Base-by-base conservation (phyloP, 352 stramenopile species). In the Phytopythium montanum region DNA sequence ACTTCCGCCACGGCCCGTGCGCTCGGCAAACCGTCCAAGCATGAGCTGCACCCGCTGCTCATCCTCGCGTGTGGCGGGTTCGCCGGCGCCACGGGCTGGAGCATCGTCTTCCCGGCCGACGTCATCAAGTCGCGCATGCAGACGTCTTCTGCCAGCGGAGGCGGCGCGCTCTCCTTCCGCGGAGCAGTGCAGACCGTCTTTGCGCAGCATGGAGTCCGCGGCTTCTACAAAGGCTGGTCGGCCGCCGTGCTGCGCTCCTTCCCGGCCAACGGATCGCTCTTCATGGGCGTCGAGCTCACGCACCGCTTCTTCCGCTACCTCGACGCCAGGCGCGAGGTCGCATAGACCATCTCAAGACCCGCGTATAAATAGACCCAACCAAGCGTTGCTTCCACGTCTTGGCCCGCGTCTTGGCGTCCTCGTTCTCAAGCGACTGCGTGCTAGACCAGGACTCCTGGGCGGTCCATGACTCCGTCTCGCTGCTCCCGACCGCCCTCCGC, bases 261-360 rank as follows among this genome's bases (percentile, higher is more conserved):
- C 69, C 87, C 87, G 0, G 88, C 87, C 41, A 95, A 96, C 59
- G 88, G 87, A 23, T 91, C 85, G 60, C 81, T 96, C 12, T 96
- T 96, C 66, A 71, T 96, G 2, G 88, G 88, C n/a, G 84, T 94
- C 21, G 87, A 96, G 59, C 91, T 93, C 81, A 92, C 85, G 21
- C 82, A 94, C 61, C 85, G 82, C 41, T 51, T 90, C 39, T 92
- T 92, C 58, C 75, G 77, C 33, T 90, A 75, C 75, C 53, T 79
- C 16, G 79, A 87, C 48, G 62, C 65, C 26, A 66, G 60, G 58
- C 69, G 61, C 49, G 51, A 61, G 25, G 51, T 50, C 28, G 2
- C 49, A 8, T 54, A 54, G 13, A 42, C 31, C 12, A 1, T 7
- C 31, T 1, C 2, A n/a, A 41, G 39, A 7, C 6, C 19, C 39